Evolutionary conservation across 1,139 yeast species (phyloP), one percentile per base, ranked within the genome.

Genomic region (Pichiaceae sp.): DNA sequence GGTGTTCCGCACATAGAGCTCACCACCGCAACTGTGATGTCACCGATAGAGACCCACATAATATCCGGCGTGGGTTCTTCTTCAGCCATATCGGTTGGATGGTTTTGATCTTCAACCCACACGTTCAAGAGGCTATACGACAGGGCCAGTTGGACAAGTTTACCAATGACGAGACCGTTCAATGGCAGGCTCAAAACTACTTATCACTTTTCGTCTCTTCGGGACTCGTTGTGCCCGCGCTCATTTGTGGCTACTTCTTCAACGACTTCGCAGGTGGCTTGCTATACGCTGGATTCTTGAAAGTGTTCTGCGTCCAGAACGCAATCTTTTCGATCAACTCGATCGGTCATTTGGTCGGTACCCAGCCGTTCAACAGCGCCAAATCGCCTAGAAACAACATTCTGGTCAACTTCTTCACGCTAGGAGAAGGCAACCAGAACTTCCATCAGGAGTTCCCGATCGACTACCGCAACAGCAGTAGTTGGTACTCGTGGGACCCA

Each of bases 361-460:
- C 69, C 1, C 80, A 77, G 47, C 82, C 84, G 1, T 79, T 74
- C 50, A 78, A 73, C 48, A 83, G 77, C 52, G 66, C 69, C 20
- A 77, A 75, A 47, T 71, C 83, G 2, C 78, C 80, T n/a, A 51
- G 64, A 38, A 60, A 69, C 43, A 64, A 66, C 35, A 46, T 60
- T 42, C 38, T 78, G 5, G 54, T 76, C 2, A 63, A 78, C 2
- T 42, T 77, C 3, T 48, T 79, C 8, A 74, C 85, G 0, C 75
- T 74, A 52, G 89, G 89, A 2, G 86, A 80, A 53, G 72, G 74
- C 4, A 60, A 68, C 47, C 83, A 78, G 45, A 79, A 78, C 51
- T 80, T 74, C 51, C 89, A 80, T 52, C 86, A 80, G 50, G 86
- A 78, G 50, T 80, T 80, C 46, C 83, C 86, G 2, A 76, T 74